Base-by-base conservation (phyloP, 306 rosid species). In the Acmispon strigosus region DNA sequence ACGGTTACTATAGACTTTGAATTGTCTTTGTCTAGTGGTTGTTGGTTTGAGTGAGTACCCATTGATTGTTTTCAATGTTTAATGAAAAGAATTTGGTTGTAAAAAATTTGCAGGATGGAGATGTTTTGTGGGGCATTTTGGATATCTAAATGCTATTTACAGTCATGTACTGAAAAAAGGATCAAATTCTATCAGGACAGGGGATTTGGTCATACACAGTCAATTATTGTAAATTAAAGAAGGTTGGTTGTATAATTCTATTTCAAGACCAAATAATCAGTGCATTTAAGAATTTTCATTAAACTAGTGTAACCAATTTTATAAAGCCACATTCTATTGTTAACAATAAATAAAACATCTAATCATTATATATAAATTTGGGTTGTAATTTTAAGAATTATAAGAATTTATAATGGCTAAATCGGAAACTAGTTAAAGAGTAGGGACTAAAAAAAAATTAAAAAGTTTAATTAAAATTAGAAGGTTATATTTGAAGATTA, bases 81-180 rank as follows among this genome's bases (percentile, higher is more conserved):
- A 32, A 32, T 32, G n/a, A n/a, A 27, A 27, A 27, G 37, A 32
- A 5, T 32, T 5, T 32, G 32, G 4, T 4, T 4, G 4, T 27
- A 27, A 27, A 27, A 2, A 2, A 2, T 27, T 53, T 54, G 52
- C 29, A 11, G 19, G 77, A 70, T 77, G 14, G 66, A 1, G 81
- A 77, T 70, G 77, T 62, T 70, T 70, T 54, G 13, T 67, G n/a
- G 39, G 48, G 64, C 7, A 22, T 11, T 62, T 34, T 36, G 45
- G 6, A 43, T 9, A 10, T 60, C 36, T 55, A 57, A 44, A 47
- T 12, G 1, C 12, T 59, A 43, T 44, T 10, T 37, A 13, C 18
- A 22, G 7, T 50, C 11, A 10, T 73, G 36, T 62, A 39, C 55
- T 19, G 1, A 52, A 22, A 62, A 62, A 34, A 29, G 2, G 14